A percentile compares a stretch with the other conserved stretches of the same genome.
These are phyloP conservation scores for Rhodotorula paludigena DNA, from an alignment of 768 basidiomycete species.

Conservation along the genomic window DNA sequence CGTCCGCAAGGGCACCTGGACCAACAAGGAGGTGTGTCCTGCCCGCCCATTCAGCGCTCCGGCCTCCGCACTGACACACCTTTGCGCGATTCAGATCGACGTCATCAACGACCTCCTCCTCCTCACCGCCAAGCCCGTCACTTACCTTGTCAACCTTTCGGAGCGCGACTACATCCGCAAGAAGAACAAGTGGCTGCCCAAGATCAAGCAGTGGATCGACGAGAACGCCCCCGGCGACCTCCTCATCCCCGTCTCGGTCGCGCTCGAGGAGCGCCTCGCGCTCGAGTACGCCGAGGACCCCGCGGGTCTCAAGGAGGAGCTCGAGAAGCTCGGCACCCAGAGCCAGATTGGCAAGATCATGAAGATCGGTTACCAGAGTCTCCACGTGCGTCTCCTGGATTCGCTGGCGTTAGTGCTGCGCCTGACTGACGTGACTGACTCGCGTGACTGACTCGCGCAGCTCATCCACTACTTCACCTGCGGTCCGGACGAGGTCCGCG, in stretches of 20 bases:
- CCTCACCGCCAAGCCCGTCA: constrained; percentile 93
- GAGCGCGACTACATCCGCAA: constrained; percentile 92
- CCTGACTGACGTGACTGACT: background rate
- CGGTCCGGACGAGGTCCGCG: constrained; percentile 92
- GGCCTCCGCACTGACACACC: too few relatives aligned
- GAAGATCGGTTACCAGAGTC: constrained; percentile 79
- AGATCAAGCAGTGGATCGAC: constrained; percentile 98
- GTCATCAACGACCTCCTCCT: constrained; percentile 82
- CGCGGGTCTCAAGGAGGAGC: constrained; percentile 63
- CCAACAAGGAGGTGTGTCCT: constrained; percentile 77
- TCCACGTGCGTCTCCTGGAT: constrained; percentile 59
- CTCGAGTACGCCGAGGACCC: constrained; percentile 54
- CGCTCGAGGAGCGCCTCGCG: constrained; percentile 84
- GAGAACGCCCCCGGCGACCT: constrained; percentile 90
- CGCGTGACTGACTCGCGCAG: constrained; percentile 47
- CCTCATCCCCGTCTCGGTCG: constrained; percentile 93
- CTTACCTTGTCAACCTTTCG: constrained; percentile 94
- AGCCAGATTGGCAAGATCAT: constrained; percentile 79
- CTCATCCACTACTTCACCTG: constrained; percentile 96
- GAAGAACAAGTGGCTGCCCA: constrained; percentile 98
- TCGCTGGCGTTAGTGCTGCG: background rate
- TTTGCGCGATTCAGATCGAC: constrained; percentile 60
- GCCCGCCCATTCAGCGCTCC: too few relatives aligned
- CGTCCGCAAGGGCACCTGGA: constrained; percentile 89
- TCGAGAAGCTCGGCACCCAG: constrained; percentile 67